Evolutionary conservation across 2,329 filamentous ascomycete genomes (phyloP), one percentile per base, ranked within the genome.

Genomic region (Pezicula rhizophila): DNA sequence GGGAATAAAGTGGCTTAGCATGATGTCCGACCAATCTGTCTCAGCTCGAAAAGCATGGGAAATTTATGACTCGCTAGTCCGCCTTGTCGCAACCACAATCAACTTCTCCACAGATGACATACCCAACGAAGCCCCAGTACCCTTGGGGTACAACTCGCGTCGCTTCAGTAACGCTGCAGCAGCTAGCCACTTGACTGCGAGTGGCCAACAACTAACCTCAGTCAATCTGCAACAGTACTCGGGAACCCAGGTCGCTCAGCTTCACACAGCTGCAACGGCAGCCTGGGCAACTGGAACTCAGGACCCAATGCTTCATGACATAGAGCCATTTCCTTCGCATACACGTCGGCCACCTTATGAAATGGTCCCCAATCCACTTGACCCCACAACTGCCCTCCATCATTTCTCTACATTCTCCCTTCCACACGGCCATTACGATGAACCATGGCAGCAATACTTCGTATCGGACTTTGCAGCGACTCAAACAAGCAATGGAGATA

Each of bases 21-120:
- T 51, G 42, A 53, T 62, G 54, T 47, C 57, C 1, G 50, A 38
- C 5, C 45, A 48, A 38, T 57, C 51, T 7, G 51, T 62, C 3
- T 51, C 56, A 1, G 60, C 60, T 25, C 51, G 58, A 31, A 62
- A 61, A 44, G 57, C 57, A 25, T 60, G 58, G 58, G 56, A 61
- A 34, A 58, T 60, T 5, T 62, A 55, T 31, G 56, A 61, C 38
- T 41, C 44, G 14, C 39, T 61, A 17, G 52, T 62, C 15, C 50
- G 57, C 2, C 42, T 52, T 3, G 57, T 58, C 4, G 53, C 57
- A 6, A 55, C 52, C 2, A 41, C 50, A 23, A 54, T 58, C 14
- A 40, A 47, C 6, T 52, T 46, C 40, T 42, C 47, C 8, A 47
- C 53, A 7, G 52, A 42, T 31, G 56, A 57, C 35, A 41, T 62